Evolutionary conservation across 805 yeast species (phyloP).

Genomic region (Trichomonascus vanleenenianus): DNA sequence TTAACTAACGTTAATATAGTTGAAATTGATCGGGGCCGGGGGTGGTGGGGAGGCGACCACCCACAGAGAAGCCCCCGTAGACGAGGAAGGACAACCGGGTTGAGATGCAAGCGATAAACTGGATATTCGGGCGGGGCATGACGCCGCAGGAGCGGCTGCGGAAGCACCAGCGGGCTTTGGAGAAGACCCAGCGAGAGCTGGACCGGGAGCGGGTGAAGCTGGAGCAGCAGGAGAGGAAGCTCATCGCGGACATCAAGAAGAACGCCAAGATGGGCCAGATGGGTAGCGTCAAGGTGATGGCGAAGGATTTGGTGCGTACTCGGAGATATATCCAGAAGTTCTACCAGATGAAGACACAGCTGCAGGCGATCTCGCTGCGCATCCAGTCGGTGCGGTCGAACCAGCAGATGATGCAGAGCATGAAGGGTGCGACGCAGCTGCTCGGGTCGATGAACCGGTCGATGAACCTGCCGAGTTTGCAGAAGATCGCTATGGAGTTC

Average conservation of each 20-base stretch:
- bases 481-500: constrained; percentile 89
- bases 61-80: too few relatives aligned
- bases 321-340: constrained; percentile 77
- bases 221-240: constrained; percentile 86
- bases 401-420: constrained; percentile 90
- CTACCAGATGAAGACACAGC: constrained; percentile 86
- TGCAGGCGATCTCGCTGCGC: constrained; percentile 88
- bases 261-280: constrained; percentile 87
- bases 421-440: constrained; percentile 77
- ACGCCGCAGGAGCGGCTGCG: constrained; percentile 94
- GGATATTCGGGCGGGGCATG: constrained; percentile 90
- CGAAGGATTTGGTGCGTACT: constrained; percentile 89
- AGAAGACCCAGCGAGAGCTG: constrained; percentile 87
- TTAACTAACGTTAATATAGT: too few relatives aligned
- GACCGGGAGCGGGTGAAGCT: constrained; percentile 80
- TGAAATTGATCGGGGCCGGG: too few relatives aligned
- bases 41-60: too few relatives aligned
- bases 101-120: constrained; percentile 66
- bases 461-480: constrained; percentile 86
- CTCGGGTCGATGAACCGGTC: constrained; percentile 80
- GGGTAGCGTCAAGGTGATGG: constrained; percentile 87
- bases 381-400: constrained; percentile 89
- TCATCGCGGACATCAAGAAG: constrained; percentile 78
- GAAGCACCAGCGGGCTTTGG: constrained; percentile 91
- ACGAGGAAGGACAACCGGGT: neutral